Evolutionary conservation across 1,139 yeast species (phyloP), one percentile per base, ranked within the genome.

Genomic region (Hyphopichia pseudoburtonii): DNA sequence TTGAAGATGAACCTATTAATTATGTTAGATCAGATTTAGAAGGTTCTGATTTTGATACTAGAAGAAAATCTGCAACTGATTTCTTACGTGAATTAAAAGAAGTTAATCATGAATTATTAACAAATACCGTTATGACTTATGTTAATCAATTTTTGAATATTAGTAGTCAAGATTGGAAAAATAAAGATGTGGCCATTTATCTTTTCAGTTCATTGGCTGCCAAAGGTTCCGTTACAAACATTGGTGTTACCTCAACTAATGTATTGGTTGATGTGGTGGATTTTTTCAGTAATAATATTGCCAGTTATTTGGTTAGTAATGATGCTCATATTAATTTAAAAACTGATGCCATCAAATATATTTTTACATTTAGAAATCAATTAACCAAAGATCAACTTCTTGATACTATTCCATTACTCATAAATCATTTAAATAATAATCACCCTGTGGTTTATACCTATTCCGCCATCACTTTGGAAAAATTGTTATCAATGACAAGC

Each of bases 1-100:
- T 94, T 61, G 98, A 92, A 62, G 98, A 94, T 61, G 98, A 94
- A 55, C 98, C 98, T 28, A 84, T 92, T 37, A 94, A 87, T 51
- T 94, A 74, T 56, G 92, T 89, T 15, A 77, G 97, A 53, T 76
- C 95, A 42, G 98, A 94, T 60, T 69, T 94, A 39, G 98, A 92
- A 64, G 98, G 97, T 3, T 83, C 96, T 0, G 97, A 92, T 55
- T 79, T 85, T 26, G 97, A 90, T 53, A 85, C 97, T 1, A 78
- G 98, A 61, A 77, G 97, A 61, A 80, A 95, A 50, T 81, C 96
- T 0, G 84, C 97, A 12, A 86, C 95, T 1, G 97, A 89, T 52
- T 89, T 94, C 53, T 69, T 94, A 47, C 78, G 95, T 46, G 96
- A 89, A 52, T 73, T 94, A 48, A 87, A 89, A 48, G 89, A 82